Evolutionary conservation across 495 filamentous ascomycete species (phyloP).

Genomic region (Penicillium waksmanii): DNA sequence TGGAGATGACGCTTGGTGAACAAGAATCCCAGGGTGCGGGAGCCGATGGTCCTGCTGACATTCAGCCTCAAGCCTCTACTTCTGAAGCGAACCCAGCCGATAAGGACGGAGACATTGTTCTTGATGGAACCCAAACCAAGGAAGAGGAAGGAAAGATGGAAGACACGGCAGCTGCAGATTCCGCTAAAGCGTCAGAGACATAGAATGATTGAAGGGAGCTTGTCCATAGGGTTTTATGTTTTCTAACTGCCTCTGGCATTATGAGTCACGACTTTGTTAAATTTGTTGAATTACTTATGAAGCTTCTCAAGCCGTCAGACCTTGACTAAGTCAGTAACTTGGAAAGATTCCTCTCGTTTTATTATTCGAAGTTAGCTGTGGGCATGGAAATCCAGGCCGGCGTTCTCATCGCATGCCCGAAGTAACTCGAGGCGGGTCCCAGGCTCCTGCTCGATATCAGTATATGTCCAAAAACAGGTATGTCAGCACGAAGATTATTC

Average conservation of each 20-base stretch:
- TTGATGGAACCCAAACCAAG: slow-evolving; percentile 36
- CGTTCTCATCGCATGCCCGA: slow-evolving; percentile 25
- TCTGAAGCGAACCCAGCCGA: slow-evolving; percentile 28
- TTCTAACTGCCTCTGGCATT: slow-evolving; percentile 21
- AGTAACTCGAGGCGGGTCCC: slow-evolving; percentile 23
- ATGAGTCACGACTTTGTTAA: slow-evolving; percentile 35
- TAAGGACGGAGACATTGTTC: slow-evolving; percentile 48
- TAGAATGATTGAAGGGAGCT: slow-evolving; percentile 21
- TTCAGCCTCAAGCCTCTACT: slow-evolving; percentile 14
- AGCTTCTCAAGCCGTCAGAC: neutral
- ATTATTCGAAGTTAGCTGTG: too few species aligned
- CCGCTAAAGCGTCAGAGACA: slow-evolving; percentile 15
- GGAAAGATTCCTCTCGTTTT: neutral
- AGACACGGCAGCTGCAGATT: slow-evolving; percentile 10
- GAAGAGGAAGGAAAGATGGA: slow-evolving; percentile 19
- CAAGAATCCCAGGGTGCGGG: slow-evolving; percentile 19
- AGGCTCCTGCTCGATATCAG: slow-evolving; percentile 19
- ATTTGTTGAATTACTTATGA: slow-evolving; percentile 3
- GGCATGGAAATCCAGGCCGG: slow-evolving; percentile 5
- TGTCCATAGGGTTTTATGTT: slow-evolving; percentile 9
- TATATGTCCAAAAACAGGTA: neutral
- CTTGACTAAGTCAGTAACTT: neutral
- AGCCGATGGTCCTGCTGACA: slow-evolving; percentile 13
- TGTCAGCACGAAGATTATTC: neutral
- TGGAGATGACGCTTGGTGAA: slow-evolving; percentile 43